Evolutionary conservation across 805 yeast species (phyloP).

Genomic region (Yamadazyma tumulicola): DNA sequence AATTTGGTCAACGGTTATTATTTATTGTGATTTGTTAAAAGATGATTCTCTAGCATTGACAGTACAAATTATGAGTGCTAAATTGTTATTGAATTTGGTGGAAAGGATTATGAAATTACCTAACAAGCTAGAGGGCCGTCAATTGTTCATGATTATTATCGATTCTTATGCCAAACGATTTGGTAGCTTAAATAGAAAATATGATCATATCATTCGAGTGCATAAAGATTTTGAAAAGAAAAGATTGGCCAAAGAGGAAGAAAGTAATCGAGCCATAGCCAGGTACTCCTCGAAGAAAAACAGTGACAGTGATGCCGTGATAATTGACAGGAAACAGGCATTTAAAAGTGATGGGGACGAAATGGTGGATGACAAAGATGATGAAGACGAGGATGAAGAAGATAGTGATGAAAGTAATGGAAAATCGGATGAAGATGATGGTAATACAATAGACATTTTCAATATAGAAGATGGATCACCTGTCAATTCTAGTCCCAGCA

Average conservation of each 20-base stretch:
- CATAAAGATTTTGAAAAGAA: conserved; percentile 52
- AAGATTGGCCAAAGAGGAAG: conserved; percentile 37
- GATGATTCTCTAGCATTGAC: conserved; percentile 82
- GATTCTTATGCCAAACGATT: conserved; percentile 86
- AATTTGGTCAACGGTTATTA: conserved; percentile 80
- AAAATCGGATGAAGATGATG: conserved; percentile 12
- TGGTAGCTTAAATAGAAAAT: conserved; percentile 67
- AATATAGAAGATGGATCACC: conserved; percentile 47
- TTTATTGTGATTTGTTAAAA: conserved; percentile 75
- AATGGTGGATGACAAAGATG: conserved; percentile 8
- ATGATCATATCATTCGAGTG: conserved; percentile 58
- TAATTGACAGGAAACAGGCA: background rate
- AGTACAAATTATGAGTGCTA: conserved; percentile 96
- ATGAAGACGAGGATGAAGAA: conserved; percentile 22
- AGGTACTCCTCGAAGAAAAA: conserved; percentile 31
- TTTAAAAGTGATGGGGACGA: background rate
- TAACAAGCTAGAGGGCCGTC: conserved; percentile 77
- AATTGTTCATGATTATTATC: conserved; percentile 78
- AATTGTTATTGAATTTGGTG: conserved; percentile 78
- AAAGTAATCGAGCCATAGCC: conserved; percentile 38
- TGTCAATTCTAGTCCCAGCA: conserved; percentile 51
- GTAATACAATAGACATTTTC: conserved; percentile 24
- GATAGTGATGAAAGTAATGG: conserved; percentile 9
- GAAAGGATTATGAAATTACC: conserved; percentile 83
- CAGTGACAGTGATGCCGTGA: conserved; percentile 14